Evolutionary conservation across 2,329 filamentous ascomycete genomes (phyloP).

Genomic region (Diaporthe ampelina): DNA sequence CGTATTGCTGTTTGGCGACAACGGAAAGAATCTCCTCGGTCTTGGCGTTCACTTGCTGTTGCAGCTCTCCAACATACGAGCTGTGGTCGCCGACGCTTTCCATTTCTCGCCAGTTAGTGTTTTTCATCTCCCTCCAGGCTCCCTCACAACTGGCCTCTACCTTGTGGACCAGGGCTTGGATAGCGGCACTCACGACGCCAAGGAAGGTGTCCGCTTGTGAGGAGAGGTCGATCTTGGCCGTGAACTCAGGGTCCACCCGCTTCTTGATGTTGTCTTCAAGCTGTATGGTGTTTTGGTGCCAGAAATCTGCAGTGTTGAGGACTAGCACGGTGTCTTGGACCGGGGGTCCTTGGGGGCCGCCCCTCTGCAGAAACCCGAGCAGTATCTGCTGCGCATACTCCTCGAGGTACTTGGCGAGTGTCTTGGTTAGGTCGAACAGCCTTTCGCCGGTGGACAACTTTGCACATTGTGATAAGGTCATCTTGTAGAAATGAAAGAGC

Average conservation of each 20-base stretch:
- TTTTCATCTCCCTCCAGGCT: constrained; percentile 96
- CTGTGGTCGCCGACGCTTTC: constrained; percentile 95
- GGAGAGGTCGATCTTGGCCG: constrained; percentile 85
- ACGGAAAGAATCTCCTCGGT: constrained; percentile 81
- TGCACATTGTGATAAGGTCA: constrained; percentile 92
- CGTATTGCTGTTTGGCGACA: constrained; percentile 92
- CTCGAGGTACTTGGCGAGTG: constrained; percentile 92
- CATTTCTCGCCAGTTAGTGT: constrained; percentile 94
- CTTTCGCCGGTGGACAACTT: constrained; percentile 94
- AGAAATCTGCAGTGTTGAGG: constrained; percentile 97
- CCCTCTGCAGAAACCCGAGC: constrained; percentile 76
- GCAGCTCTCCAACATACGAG: constrained; percentile 87
- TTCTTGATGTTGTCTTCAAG: constrained; percentile 95
- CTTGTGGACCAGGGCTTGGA: constrained; percentile 85
- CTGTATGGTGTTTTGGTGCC: constrained; percentile 92
- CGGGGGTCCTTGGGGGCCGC: constrained; percentile 64
- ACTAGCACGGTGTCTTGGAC: constrained; percentile 87
- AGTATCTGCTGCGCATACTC: constrained; percentile 96
- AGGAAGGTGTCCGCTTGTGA: constrained; percentile 96
- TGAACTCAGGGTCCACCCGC: constrained; percentile 85
- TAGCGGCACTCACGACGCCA: constrained; percentile 90
- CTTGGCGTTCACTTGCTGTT: constrained; percentile 79
- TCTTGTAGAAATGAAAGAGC: constrained; percentile 96
- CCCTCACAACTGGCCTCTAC: constrained; percentile 87
- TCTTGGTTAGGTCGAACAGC: constrained; percentile 85